These are phyloP conservation scores for Trametes cubensis DNA, from an alignment of 768 basidiomycete species.

Conservation along the genomic window DNA sequence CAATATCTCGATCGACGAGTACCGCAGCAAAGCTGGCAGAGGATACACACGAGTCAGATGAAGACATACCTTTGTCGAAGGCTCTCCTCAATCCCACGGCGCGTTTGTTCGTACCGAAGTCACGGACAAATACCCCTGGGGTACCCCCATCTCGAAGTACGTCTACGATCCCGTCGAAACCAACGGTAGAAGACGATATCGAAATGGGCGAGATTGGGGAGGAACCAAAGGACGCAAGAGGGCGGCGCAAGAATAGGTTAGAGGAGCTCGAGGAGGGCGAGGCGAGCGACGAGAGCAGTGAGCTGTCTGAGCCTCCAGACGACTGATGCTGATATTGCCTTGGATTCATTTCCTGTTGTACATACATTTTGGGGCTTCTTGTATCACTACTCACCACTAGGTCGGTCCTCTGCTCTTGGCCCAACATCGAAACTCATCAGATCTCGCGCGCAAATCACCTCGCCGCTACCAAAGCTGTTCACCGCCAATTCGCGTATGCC, in stretches of 20 bases:
- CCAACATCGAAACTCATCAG: conserved; percentile 69
- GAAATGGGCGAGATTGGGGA: conserved; percentile 94
- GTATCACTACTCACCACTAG: conserved; percentile 24
- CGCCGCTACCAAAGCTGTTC: conserved; percentile 48
- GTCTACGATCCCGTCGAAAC: conserved; percentile 32
- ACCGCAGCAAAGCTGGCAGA: conserved; percentile 43
- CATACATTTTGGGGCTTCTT: conserved; percentile 12
- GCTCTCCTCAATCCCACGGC: conserved; percentile 37
- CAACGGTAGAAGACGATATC: conserved; percentile 75
- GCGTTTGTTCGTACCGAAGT: conserved; percentile 37
- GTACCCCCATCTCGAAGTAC: conserved; percentile 8
- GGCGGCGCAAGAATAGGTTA: conserved; percentile 52
- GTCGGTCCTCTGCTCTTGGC: conserved; percentile 29
- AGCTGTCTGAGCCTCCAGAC: conserved; percentile 76
- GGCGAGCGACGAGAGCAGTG: conserved; percentile 79
- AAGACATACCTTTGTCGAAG: conserved; percentile 36
- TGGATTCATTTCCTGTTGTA: conserved; percentile 12
- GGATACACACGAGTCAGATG: conserved; percentile 48
- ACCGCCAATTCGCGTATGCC: conserved; percentile 62
- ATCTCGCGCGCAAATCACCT: conserved; percentile 72
- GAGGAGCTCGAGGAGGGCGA: conserved; percentile 89
- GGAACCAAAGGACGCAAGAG: conserved; percentile 52
- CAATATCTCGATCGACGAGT: conserved; percentile 35
- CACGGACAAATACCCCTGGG: conserved; percentile 34
- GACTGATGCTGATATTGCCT: conserved; percentile 31